Evolutionary conservation across 1,139 yeast genomes (phyloP).

Genomic region (Scheffersomyces quercinus): DNA sequence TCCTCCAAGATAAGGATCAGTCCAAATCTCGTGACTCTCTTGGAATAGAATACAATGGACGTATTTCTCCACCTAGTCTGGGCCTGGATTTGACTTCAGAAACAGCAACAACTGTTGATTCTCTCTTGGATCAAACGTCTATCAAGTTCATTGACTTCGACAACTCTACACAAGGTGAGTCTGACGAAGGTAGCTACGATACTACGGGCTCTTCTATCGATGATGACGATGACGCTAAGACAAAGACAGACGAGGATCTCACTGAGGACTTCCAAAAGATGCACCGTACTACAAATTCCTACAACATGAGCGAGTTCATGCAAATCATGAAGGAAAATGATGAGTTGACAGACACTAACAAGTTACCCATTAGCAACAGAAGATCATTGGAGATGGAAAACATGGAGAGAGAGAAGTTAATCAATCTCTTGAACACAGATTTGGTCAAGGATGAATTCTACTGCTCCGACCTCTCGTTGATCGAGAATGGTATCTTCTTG

Average conservation of each 20-base stretch:
- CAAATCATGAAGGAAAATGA: slow-evolving; percentile 14
- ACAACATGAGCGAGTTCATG: slow-evolving; percentile 24
- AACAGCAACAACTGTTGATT: slow-evolving; percentile 16
- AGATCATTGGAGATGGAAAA: slow-evolving; percentile 28
- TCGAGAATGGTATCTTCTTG: slow-evolving; percentile 30
- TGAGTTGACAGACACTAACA: slow-evolving; percentile 7
- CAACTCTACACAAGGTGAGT: slow-evolving; percentile 6
- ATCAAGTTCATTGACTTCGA: slow-evolving; percentile 21
- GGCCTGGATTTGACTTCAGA: slow-evolving; percentile 9
- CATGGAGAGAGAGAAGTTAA: slow-evolving; percentile 16
- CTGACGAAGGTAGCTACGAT: slow-evolving; percentile 8
- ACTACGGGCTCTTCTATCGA: not conserved
- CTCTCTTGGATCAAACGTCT: slow-evolving; percentile 24
- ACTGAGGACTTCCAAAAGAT: slow-evolving; percentile 2
- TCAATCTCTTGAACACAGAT: slow-evolving; percentile 5
- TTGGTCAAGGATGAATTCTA: not conserved
- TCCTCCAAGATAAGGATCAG: not conserved
- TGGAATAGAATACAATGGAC: not conserved
- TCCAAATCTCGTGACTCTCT: not conserved
- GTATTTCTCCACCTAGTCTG: not conserved
- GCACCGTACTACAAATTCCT: slow-evolving; percentile 25
- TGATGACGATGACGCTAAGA: slow-evolving; percentile 1
- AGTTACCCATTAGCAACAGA: slow-evolving; percentile 23
- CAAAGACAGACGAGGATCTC: not conserved
- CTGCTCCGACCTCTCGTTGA: slow-evolving; percentile 12